phyloP scores from a whole-genome alignment of 306 rosid species.

The Heteromeles arbutifolia region DNA sequence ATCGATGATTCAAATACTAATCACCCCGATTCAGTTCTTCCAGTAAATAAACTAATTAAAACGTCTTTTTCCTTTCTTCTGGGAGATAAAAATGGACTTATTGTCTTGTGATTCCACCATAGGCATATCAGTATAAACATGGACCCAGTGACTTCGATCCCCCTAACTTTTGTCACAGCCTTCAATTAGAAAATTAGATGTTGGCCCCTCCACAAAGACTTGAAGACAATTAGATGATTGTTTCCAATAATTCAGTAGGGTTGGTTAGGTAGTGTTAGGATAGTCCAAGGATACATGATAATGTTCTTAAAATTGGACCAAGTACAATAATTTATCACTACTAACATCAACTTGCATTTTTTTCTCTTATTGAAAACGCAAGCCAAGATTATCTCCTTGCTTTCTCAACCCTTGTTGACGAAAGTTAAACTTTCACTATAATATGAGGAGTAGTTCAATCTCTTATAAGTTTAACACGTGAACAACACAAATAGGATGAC shows the following conservation, averaged over 20 bases:
- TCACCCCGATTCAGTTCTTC: background rate
- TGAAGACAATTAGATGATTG: background rate
- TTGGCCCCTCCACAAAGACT: slow-evolving; percentile 18
- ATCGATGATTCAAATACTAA: background rate
- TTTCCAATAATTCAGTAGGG: slow-evolving; percentile 14
- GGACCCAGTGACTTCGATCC: background rate
- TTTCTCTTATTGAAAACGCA: background rate
- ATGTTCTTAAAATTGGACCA: background rate
- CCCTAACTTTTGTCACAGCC: background rate
- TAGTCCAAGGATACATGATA: background rate
- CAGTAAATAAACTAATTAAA: background rate
- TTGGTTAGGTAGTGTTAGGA: slow-evolving; percentile 2
- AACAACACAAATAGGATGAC: too few species aligned
- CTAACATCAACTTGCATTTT: background rate
- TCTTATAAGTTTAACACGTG: too few species aligned
- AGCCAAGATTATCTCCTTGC: background rate
- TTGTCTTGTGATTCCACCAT: background rate
- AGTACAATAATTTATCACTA: background rate
- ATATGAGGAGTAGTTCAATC: too few species aligned
- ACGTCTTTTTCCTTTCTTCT: slow-evolving; percentile 6
- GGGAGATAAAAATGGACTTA: background rate
- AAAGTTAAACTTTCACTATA: too few species aligned
- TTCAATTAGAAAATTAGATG: background rate
- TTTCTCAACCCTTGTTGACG: too few species aligned
- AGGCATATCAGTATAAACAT: background rate